Base-by-base conservation (phyloP, 2,329 filamentous ascomycete species). In the Monilinia laxa region DNA sequence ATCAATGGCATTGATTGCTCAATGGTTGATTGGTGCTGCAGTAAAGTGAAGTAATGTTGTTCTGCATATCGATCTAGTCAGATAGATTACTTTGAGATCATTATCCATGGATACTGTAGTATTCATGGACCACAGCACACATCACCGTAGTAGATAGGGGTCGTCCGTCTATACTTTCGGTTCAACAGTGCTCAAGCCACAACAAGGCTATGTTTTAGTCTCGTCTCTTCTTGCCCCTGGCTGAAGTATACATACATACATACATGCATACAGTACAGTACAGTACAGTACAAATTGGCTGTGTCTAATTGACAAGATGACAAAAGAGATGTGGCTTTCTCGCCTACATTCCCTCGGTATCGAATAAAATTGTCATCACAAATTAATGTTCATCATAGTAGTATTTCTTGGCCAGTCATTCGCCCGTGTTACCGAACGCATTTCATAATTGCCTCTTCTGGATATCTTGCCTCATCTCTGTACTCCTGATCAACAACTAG, bases 401-500 rank as follows among this genome's bases (percentile, higher is more conserved):
- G 35, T 54, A 25, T 42, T 53, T 55, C 53, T 35, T 62, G 57
- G 58, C 56, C 67, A 70, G 45, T 62, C 59, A 56, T 53, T 62
- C 59, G 63, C 70, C 70, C 70, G 70, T 70, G 64, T 71, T 67
- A 63, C 72, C 71, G 70, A 74, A 70, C 49, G 42, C 35, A 47
- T 38, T 60, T 68, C 65, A 69, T 73, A 67, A 70, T 58, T 63
- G 56, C 66, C 69, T 68, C 67, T 58, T 69, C 70, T 69, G 66
- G 65, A 70, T 69, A 70, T 69, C 67, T 65, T 70, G 47, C 60
- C 69, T 52, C 55, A 54, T 53, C 52, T 53, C 7, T 65, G 56
- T 60, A 64, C 25, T 66, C 51, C 28, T 67, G 52, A 57, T 60
- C 40, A 57, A 28, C 60, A 59, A 78, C 87, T 85, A 99, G 81